Evolutionary conservation across 2,329 filamentous ascomycete species (phyloP).

Genomic region (Neofusicoccum parvum): DNA sequence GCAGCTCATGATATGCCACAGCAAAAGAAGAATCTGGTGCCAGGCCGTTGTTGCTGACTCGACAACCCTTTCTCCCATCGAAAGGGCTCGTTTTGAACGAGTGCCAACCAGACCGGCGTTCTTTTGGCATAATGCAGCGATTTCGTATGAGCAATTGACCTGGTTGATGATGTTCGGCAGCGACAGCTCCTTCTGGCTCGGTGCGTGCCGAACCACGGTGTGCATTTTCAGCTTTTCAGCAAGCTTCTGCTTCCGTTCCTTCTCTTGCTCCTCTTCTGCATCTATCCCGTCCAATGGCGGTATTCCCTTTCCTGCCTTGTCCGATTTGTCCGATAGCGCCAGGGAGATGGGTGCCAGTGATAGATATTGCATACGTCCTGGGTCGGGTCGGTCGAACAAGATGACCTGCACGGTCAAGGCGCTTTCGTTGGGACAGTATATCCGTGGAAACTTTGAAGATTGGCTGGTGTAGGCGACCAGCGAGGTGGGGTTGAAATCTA

Average conservation of each 20-base stretch:
- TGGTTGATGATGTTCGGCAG: slow-evolving; percentile 84
- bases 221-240: slow-evolving; percentile 88
- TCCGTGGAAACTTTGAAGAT: slow-evolving; percentile 62
- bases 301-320: slow-evolving; percentile 40
- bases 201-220: slow-evolving; percentile 74
- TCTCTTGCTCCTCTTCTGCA: slow-evolving; percentile 69
- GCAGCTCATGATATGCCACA: slow-evolving; percentile 71
- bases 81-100: slow-evolving; percentile 79
- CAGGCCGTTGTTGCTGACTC: slow-evolving; percentile 88
- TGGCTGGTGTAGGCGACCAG: slow-evolving; percentile 61
- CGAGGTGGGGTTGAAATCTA: slow-evolving; percentile 61
- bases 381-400: slow-evolving; percentile 82
- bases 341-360: slow-evolving; percentile 87
- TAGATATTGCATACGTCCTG: slow-evolving; percentile 92
- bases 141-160: slow-evolving; percentile 93
- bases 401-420: slow-evolving; percentile 82
- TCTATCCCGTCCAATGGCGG: slow-evolving; percentile 61
- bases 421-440: slow-evolving; percentile 67
- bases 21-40: slow-evolving; percentile 68
- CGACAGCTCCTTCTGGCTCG: slow-evolving; percentile 80
- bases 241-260: slow-evolving; percentile 65
- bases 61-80: slow-evolving; percentile 91
- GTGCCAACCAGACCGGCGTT: slow-evolving; percentile 85
- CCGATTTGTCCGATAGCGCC: slow-evolving; percentile 68
- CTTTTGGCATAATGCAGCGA: slow-evolving; percentile 81